Conservation (phyloP, 2,329 filamentous ascomycete species). For the Monilinia fructicola region DNA sequence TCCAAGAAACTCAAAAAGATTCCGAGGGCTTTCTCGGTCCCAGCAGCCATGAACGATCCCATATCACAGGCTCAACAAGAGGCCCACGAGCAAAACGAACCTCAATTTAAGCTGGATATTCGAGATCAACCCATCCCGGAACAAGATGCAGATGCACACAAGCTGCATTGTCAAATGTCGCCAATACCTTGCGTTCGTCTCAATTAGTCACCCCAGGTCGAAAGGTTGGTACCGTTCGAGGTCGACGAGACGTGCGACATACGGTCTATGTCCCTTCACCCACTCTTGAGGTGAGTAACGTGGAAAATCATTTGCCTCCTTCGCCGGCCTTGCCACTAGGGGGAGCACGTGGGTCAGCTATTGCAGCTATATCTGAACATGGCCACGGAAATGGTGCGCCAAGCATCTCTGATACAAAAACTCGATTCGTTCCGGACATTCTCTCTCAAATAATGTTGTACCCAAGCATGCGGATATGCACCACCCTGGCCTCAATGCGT, state of each 20-base stretch:
- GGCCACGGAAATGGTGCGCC: conserved; percentile 46
- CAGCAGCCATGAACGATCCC: conserved; percentile 59
- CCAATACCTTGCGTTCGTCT: conserved; percentile 65
- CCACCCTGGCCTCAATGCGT: conserved; percentile 78
- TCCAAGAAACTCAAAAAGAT: conserved; percentile 56
- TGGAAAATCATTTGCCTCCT: conserved; percentile 33
- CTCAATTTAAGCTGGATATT: conserved; percentile 76
- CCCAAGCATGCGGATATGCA: conserved; percentile 79
- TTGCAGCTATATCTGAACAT: conserved; percentile 62
- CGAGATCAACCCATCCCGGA: conserved; percentile 75
- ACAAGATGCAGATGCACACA: conserved; percentile 71
- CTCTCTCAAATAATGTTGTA: conserved; percentile 67
- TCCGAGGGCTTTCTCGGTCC: conserved; percentile 78
- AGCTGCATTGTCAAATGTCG: conserved; percentile 73
- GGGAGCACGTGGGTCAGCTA: conserved; percentile 46
- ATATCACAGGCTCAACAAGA: conserved; percentile 74
- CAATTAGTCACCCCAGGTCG: conserved; percentile 63
- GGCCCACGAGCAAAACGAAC: conserved; percentile 56
- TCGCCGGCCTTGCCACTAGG: conserved; percentile 40
- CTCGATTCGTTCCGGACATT: conserved; percentile 86
- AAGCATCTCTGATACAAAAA: conserved; percentile 76
- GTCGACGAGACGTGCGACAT: conserved; percentile 86
- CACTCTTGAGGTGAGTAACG: conserved; percentile 33
- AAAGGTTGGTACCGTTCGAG: conserved; percentile 75
- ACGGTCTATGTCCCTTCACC: conserved; percentile 74